phyloP scores from a whole-genome alignment of 345 rosid genomes.

The Alliaria petiolata region DNA sequence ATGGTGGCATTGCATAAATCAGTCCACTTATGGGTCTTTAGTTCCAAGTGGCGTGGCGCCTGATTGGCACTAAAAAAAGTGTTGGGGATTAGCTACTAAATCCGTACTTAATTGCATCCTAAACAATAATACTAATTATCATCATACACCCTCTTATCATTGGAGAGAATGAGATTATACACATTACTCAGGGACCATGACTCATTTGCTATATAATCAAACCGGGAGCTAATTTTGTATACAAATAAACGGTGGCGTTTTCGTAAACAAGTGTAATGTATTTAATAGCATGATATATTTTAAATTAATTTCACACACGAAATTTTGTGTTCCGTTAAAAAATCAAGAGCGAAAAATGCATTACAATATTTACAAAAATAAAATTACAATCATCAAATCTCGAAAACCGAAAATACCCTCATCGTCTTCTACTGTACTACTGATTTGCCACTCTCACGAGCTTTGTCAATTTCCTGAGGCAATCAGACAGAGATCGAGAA shows the following conservation, averaged over 20 bases:
- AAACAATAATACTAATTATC: not conserved
- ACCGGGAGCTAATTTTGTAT: no score
- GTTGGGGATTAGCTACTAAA: not conserved
- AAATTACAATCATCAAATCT: not conserved
- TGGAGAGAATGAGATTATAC: no score
- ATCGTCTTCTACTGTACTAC: not conserved
- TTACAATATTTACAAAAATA: not conserved
- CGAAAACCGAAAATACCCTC: not conserved
- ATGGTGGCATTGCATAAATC: conserved; percentile 2
- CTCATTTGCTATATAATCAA: no score
- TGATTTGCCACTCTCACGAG: conserved; percentile 38
- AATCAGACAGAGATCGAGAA: conserved; percentile 19
- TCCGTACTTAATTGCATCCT: not conserved
- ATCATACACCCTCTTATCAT: no score
- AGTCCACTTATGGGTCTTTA: conserved; percentile 20
- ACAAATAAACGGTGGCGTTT: no score
- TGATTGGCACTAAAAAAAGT: conserved; percentile 10
- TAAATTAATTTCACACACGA: no score
- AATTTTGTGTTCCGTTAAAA: no score
- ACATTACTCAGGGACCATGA: not conserved
- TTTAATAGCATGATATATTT: no score
- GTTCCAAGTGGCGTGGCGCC: conserved; percentile 22
- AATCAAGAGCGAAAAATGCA: no score
- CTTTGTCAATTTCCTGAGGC: conserved; percentile 20
- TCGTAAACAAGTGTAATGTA: no score